phyloP scores from a whole-genome alignment of 306 rosid species.

The Dalbergia cultrata region DNA sequence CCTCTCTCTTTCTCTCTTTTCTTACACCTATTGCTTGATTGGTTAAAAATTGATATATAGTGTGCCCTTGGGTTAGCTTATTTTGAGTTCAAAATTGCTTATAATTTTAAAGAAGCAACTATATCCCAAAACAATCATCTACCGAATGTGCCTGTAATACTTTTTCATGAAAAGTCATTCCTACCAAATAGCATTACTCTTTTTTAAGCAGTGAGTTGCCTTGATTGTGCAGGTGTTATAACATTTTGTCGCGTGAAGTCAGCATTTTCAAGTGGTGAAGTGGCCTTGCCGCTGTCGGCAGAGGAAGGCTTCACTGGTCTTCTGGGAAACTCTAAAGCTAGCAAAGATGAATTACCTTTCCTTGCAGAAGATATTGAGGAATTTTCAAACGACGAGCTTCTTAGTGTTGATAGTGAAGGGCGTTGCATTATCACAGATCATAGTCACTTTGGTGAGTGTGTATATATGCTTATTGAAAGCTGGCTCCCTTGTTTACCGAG shows the following conservation, averaged over 20 bases:
- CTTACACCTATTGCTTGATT: background rate
- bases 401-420: slow-evolving; percentile 82
- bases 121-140: background rate
- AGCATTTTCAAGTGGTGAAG: slow-evolving; percentile 81
- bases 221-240: slow-evolving; percentile 71
- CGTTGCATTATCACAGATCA: slow-evolving; percentile 92
- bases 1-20: too few relatives aligned
- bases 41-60: background rate
- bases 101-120: too few relatives aligned
- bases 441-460: slow-evolving; percentile 76
- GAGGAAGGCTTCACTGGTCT: slow-evolving; percentile 92
- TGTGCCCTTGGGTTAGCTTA: background rate
- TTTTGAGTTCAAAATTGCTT: background rate
- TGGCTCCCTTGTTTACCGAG: slow-evolving; percentile 2
- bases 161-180: background rate
- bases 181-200: background rate
- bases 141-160: background rate
- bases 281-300: slow-evolving; percentile 73
- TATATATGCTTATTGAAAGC: background rate
- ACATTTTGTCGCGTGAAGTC: slow-evolving; percentile 91
- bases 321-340: slow-evolving; percentile 51
- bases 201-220: slow-evolving; percentile 8
- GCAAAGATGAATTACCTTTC: slow-evolving; percentile 50
- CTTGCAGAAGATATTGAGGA: slow-evolving; percentile 64
- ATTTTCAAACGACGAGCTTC: slow-evolving; percentile 73